Base-by-base conservation (phyloP, 2,329 filamentous ascomycete genomes). In the Gaeumannomyces tritici region DNA sequence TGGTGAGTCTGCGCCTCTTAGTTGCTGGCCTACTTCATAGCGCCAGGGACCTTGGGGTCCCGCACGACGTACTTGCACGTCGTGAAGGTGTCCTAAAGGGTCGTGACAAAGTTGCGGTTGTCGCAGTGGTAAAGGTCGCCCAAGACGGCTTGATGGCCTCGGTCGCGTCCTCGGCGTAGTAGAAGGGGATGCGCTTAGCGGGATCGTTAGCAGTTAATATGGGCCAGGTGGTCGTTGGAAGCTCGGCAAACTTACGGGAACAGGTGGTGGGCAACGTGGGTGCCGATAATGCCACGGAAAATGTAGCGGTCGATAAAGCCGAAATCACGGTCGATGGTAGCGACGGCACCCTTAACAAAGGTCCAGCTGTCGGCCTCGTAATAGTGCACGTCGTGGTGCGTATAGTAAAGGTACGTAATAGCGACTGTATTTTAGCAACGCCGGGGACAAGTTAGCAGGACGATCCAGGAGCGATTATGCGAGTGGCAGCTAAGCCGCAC, bases 321-420 rank as follows among this genome's bases (percentile, higher is more conserved):
- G 65, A 87, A 83, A 63, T 86, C 82, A 57, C 86, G 82, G 72
- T 89, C 86, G 33, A 89, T 78, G 4, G 86, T 88, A 42, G 83
- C 80, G 18, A 84, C 75, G 2, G 85, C 84, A 28, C 86, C 86
- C 67, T 83, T 82, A 64, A 83, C 79, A 67, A 83, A 88, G 27
- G 81, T 84, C 85, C 85, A 88, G 62, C 76, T 76, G 24, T 81
- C 77, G 56, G 79, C 79, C 28, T 82, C 79, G 70, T 85, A 88
- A 72, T 88, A 82, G 24, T 80, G 80, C 59, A 86, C 76, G 42
- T 76, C 73, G n/a, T 75, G 75, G 70, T 89, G 84, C 62, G 85
- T 88, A 79, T 90, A 88, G 74, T 90, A 88, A 24, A 90, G 85
- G 74, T 89, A 90, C 59, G 88, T 90, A 70, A 90, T 90, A 65